phyloP scores from a whole-genome alignment of 2,329 filamentous ascomycete species.

The Colletotrichum kahawae region DNA sequence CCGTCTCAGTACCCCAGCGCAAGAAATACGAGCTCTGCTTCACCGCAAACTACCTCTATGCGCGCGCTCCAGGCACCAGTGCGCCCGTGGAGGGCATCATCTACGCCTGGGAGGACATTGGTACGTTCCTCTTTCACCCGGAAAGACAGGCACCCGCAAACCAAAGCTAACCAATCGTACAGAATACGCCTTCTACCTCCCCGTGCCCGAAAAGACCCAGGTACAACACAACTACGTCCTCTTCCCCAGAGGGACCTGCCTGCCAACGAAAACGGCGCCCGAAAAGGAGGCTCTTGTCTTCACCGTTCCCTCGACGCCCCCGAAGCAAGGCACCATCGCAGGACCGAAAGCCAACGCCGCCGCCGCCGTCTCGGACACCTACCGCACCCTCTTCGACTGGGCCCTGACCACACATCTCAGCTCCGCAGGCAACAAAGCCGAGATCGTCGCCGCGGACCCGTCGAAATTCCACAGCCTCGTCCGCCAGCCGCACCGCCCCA shows the following conservation, averaged over 20 bases:
- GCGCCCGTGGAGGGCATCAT: conserved; percentile 58
- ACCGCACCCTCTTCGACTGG: conserved; percentile 65
- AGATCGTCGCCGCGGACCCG: conserved; percentile 58
- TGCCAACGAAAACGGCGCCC: conserved; percentile 52
- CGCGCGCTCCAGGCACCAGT: conserved; percentile 55
- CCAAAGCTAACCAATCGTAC: neutral
- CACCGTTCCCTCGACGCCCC: conserved; percentile 63
- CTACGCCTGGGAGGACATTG: conserved; percentile 67
- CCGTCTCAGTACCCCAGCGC: conserved; percentile 68
- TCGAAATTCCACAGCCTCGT: conserved; percentile 62
- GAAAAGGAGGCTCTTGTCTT: conserved; percentile 66
- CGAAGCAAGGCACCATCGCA: conserved; percentile 63
- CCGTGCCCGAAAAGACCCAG: conserved; percentile 69
- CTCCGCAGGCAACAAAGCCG: conserved; percentile 49
- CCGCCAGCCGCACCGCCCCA: conserved; percentile 62
- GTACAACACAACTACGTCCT: conserved; percentile 71
- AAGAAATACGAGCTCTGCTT: conserved; percentile 73
- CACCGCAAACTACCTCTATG: conserved; percentile 64
- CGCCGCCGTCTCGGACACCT: conserved; percentile 61
- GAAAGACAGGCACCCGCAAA: neutral
- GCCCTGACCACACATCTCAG: conserved; percentile 59
- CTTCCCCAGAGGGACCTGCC: conserved; percentile 60
- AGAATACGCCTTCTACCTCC: conserved; percentile 69
- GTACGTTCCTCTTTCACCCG: conserved; percentile 38
- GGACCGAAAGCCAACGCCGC: conserved; percentile 57